Evolutionary conservation across 1,284 basidiomycete species (phyloP), one percentile per base, ranked within the genome.

Genomic region (Irpex sp.): DNA sequence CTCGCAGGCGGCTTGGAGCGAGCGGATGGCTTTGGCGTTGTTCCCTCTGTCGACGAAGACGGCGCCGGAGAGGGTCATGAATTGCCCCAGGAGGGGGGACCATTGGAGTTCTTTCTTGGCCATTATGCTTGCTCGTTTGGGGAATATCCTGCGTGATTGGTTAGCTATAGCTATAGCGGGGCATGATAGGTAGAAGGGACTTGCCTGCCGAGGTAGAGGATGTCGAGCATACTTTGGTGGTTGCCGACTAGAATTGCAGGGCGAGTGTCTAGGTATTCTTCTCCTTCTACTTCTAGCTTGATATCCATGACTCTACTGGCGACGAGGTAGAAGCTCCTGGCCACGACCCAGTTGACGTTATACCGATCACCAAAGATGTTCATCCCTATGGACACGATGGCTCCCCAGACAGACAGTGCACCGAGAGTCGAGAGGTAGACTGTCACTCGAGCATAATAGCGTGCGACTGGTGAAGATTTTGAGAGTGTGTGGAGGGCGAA

Each of bases 11-110:
- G 85, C 83, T 60, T 83, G 82, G 62, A 99, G 83, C 2, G 93
- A 92, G 64, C 83, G 82, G 38, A 97, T 79, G 0, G 96, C 96
- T 40, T 84, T 80, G 9, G 89, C 78, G 67, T 80, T 89, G 76
- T 96, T 96, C 62, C 91, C 89, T 62, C 97, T 85, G 79, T 99
- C 89, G 68, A 99, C 84, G 76, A 98, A 99, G 63, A 99, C 89
- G 19, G 95, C 90, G n/a, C 96, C 96, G 3, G 92, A 91, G 69
- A 97, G 83, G 37, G 82, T 81, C 92, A 99, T 92, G 80, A 89
- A 99, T 70, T 95, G 94, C 1, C 97, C 97, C 7, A 99, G 82
- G 3, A 91, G 66, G 0, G 97, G 97, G 0, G 86, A 81, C 82
- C 85, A 97, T 71, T 92, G 88, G 37, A 99, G 80, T 65, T 96